Conservation (phyloP, 116 monocot genomes). For the Cymodocea nodosa region DNA sequence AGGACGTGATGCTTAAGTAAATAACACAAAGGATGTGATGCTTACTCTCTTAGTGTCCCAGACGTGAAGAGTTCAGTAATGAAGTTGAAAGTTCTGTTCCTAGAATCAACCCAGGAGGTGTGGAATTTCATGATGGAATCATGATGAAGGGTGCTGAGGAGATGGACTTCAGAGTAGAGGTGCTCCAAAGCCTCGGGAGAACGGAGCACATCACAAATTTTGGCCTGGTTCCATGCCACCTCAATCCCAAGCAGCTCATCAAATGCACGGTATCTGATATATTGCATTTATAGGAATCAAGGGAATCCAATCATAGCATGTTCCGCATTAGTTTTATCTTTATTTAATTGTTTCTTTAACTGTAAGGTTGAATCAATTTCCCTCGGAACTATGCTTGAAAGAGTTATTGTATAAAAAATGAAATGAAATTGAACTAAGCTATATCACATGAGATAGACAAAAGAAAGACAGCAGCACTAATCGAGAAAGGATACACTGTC, state of each 20-base stretch:
- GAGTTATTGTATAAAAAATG: no score
- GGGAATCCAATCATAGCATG: not conserved
- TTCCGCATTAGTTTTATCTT: no score
- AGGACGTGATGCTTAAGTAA: no score
- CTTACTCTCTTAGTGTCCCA: constrained; percentile 56
- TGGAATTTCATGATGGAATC: constrained; percentile 74
- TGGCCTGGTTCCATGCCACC: constrained; percentile 86
- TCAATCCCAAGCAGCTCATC: constrained; percentile 75
- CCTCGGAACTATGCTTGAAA: no score
- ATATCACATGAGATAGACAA: not conserved
- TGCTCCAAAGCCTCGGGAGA: constrained; percentile 37
- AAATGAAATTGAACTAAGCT: no score
- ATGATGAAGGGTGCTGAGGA: constrained; percentile 71
- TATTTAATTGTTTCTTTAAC: no score
- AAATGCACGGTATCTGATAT: constrained; percentile 58
- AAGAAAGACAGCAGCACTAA: not conserved
- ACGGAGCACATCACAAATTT: constrained; percentile 37
- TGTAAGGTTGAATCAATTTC: no score
- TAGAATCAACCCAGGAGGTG: constrained; percentile 45
- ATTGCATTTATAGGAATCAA: not conserved
- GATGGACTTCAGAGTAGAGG: constrained; percentile 57
- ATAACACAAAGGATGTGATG: no score
- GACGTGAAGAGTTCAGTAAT: constrained; percentile 77
- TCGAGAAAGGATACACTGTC: constrained; percentile 71
- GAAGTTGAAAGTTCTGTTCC: constrained; percentile 43